phyloP scores from a whole-genome alignment of 2,329 filamentous ascomycete genomes.

The Aplosporella prunicola region DNA sequence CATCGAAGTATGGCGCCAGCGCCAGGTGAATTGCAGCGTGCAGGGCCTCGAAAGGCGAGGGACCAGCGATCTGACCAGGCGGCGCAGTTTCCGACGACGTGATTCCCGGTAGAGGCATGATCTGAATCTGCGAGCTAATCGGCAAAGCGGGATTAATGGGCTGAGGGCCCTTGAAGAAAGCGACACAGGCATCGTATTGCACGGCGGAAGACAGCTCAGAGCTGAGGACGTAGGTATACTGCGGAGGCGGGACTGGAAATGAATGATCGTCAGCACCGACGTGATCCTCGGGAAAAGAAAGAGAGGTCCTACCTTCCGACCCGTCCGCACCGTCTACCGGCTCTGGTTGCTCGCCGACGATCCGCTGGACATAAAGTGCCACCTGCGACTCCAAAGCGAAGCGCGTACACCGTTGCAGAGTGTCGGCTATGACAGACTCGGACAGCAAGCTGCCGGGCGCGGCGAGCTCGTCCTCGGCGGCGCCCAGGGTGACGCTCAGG shows the following conservation, averaged over 20 bases:
- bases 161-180: conserved; percentile 79
- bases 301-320: conserved; percentile 21
- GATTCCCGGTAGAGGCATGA: conserved; percentile 82
- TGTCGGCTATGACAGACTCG: conserved; percentile 61
- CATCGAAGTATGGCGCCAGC: conserved; percentile 93
- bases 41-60: conserved; percentile 84
- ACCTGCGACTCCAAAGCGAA: conserved; percentile 84
- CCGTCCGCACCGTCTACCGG: conserved; percentile 22
- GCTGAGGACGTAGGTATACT: conserved; percentile 69
- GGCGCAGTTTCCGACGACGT: conserved; percentile 58
- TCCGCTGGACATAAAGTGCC: conserved; percentile 83
- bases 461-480: conserved; percentile 65
- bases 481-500: conserved; percentile 40
- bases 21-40: conserved; percentile 87
- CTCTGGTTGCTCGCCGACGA: conserved; percentile 38
- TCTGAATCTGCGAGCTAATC: conserved; percentile 79
- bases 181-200: conserved; percentile 76
- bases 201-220: conserved; percentile 71
- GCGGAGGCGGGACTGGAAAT: conserved; percentile 12
- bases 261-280: conserved; percentile 27
- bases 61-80: conserved; percentile 59
- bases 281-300: conserved; percentile 31
- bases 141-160: conserved; percentile 77
- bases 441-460: conserved; percentile 75
- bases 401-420: conserved; percentile 74